Percentiles rank a stretch among this genome's conserved stretches.
These are phyloP conservation scores for Phytophthora sansomeana DNA, from an alignment of 352 stramenopile genomes.

Conservation along the genomic window DNA sequence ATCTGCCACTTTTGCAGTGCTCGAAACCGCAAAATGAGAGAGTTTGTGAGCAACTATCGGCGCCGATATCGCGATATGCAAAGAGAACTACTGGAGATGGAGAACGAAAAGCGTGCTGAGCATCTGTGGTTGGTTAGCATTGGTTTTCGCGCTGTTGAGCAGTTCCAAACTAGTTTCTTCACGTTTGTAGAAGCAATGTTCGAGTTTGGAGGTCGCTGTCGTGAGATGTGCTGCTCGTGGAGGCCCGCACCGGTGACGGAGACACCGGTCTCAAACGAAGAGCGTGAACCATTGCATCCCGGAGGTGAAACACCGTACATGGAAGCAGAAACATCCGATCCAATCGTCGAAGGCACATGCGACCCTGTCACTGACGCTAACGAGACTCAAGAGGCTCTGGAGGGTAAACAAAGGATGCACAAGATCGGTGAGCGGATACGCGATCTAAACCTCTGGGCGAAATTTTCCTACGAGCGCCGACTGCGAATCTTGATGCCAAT, in stretches of 20 bases:
- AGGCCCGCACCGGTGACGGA: constrained; percentile 7
- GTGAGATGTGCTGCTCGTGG: constrained; percentile 21
- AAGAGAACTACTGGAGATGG: constrained; percentile 71
- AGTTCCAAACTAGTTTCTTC: constrained; percentile 73
- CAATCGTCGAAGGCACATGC: constrained; percentile 18
- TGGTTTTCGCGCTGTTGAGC: constrained; percentile 82
- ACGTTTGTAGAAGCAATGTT: constrained; percentile 51
- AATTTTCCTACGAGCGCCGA: constrained; percentile 76
- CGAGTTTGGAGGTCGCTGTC: constrained; percentile 28
- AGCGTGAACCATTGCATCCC: constrained; percentile 35
- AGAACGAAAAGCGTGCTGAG: constrained; percentile 85
- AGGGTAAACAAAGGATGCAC: constrained; percentile 62
- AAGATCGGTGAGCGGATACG: constrained; percentile 55
- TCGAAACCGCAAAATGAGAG: constrained; percentile 87
- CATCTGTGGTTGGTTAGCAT: constrained; percentile 88
- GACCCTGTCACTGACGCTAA: constrained; percentile 53
- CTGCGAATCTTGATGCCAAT: constrained; percentile 73
- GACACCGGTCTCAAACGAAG: constrained; percentile 23
- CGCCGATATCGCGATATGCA: constrained; percentile 80
- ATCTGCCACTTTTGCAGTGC: constrained; percentile 88
- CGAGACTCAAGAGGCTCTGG: constrained; percentile 66
- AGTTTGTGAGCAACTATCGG: constrained; percentile 90
- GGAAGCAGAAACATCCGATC: constrained; percentile 8
- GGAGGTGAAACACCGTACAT: constrained; percentile 22
- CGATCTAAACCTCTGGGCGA: constrained; percentile 78